Base-by-base conservation (phyloP, 2,329 filamentous ascomycete genomes). In the Lachnellula suecica region DNA sequence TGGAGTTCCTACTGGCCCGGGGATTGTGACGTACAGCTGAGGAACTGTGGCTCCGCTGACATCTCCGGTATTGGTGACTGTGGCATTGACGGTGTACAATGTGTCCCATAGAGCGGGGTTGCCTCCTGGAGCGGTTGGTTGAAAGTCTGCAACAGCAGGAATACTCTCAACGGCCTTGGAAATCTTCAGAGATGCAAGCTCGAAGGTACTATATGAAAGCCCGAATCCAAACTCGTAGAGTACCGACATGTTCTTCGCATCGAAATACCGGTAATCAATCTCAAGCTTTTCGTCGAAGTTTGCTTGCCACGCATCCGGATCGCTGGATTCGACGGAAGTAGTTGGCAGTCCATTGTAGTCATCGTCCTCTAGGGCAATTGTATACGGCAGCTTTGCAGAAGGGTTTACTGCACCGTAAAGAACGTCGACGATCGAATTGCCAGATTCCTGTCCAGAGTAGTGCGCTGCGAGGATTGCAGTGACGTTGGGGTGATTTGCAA, bases 381-480 rank as follows among this genome's bases (percentile, higher is more conserved):
- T 88, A 76, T 25, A 89, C 79, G 91, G 91, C 1, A 96, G 74
- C 47, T 87, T 85, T 11, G 90, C 91, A 46, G 83, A 90, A 0
- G 85, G 85, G 62, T 89, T 92, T 11, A 85, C 77, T 22, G 85
- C 79, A 6, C 91, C 91, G 53, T 91, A 91, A 1, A 96, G 73
- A 1, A 96, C 77, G 59, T 94, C 88, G 1, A 82, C 81, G 2
- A 96, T 75, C 0, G 91, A 88, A 55, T 88, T 86, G 6, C 91
- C 91, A 24, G 87, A 90, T 68, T 96, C 90, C 65, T 95, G 84
- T 2, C 91, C 90, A 0, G 91, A 91, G 1, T 95, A 75, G 61
- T 95, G 88, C 11, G 89, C 89, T 37, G 92, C 78, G 2, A 96
- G 66, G 1, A 95, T 85, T 0, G 87, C 85, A 64, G 90, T 90